phyloP scores from a whole-genome alignment of 202 grass and related monocot genomes.

The Bolboschoenoplectus hybrid region DNA sequence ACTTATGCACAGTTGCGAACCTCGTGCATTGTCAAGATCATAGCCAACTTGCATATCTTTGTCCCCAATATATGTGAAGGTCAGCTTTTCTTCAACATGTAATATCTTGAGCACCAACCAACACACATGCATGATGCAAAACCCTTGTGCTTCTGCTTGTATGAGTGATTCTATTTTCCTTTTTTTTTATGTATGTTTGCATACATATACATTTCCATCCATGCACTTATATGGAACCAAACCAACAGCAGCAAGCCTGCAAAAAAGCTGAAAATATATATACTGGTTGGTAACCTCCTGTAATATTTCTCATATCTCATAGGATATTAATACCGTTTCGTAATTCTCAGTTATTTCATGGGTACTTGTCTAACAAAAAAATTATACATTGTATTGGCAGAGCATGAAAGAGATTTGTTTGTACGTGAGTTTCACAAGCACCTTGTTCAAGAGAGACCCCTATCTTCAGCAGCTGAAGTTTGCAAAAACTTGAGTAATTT shows the following conservation, averaged over 20 bases:
- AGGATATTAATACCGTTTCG: background rate
- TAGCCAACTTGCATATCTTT: constrained; percentile 93
- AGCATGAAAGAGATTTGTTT: constrained; percentile 98
- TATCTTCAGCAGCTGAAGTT: constrained; percentile 53
- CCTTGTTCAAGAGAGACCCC: constrained; percentile 49
- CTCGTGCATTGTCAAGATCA: constrained; percentile 92
- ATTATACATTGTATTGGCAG: constrained; percentile 55
- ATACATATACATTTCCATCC: constrained; percentile 3
- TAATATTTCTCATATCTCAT: background rate
- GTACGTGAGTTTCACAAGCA: constrained; percentile 80
- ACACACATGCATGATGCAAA: background rate
- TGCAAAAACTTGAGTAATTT: constrained; percentile 82
- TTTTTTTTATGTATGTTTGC: background rate
- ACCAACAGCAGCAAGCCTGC: background rate
- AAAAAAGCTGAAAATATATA: constrained; percentile 7
- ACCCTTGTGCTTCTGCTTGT: background rate
- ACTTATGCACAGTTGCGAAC: constrained; percentile 90
- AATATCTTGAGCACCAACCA: background rate
- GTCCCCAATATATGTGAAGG: constrained; percentile 97
- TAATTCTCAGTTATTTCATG: background rate
- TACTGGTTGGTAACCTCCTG: background rate
- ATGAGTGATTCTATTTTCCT: background rate
- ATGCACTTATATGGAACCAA: constrained; percentile 1
- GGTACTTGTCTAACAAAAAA: constrained; percentile 44
- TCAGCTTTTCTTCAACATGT: constrained; percentile 44